Base-by-base conservation (phyloP, 192 early-diverging fungal species). In the Gryganskiella cystojenkinii region DNA sequence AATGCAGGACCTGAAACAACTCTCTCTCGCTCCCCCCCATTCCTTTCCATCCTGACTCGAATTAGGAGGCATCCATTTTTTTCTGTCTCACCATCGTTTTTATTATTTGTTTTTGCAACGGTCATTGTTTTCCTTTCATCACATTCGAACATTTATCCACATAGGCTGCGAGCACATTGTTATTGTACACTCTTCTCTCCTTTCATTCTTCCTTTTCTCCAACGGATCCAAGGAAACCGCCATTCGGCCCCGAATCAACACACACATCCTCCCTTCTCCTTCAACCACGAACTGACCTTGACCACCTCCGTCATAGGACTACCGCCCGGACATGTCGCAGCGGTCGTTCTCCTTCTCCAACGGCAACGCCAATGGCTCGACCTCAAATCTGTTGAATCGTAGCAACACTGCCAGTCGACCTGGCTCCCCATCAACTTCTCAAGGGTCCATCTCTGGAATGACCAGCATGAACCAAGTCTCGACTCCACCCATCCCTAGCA, bases 321-420 rank as follows among this genome's bases (percentile, higher is more conserved):
- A 37, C 55, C 35, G 20, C 30, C 33, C 17, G 34, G 34, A 34
- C 42, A 73, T 73, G 71, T 53, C 63, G 55, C 71, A 73, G 30
- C 71, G 71, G 62, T 47, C 62, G 42, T 71, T 62, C 37, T 24
- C 47, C 13, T 22, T 52, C 43, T 45, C 71, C 56, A 73, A 45
- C 49, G 57, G 57, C 28, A 53, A 28, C 40, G 30, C 15, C 58
- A 43, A 53, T 28, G 25, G 37, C 40, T 55, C 71, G 9, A 73
- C 49, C 50, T 37, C 71, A 3, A 56, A 61, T 31, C 56, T 78
- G 24, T 45, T 78, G 13, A 67, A 64, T 15, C 52, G 66, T 14
- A 55, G 50, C 51, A 78, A 78, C 22, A 64, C 74, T 6, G 74
- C 74, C 37, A 69, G 66, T 24, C 47, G 74, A 30, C 74, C 74